Conservation (phyloP, 148 eudicot species). For the Rhododendron kiyosumense region DNA sequence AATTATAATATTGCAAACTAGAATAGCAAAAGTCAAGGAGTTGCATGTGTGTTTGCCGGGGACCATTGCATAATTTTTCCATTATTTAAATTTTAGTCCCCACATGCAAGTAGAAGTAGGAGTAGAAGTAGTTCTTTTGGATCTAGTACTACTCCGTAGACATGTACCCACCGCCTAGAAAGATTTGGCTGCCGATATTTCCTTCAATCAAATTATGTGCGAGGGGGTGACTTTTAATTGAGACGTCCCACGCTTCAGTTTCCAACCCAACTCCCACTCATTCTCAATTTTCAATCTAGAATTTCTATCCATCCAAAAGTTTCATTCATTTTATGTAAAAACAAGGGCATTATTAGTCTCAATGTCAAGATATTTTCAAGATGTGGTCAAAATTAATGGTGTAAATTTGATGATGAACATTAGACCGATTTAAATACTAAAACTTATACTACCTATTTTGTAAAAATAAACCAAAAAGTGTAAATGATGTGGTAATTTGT, state of each 20-base stretch:
- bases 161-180: background rate
- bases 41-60: background rate
- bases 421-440: too few species aligned
- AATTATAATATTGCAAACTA: background rate
- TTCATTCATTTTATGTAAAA: too few species aligned
- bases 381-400: too few species aligned
- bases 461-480: background rate
- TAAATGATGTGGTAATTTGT: too few species aligned
- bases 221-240: too few species aligned
- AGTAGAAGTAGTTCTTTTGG: background rate
- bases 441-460: background rate
- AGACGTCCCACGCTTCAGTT: too few species aligned
- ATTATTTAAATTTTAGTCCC: background rate
- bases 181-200: background rate
- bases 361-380: too few species aligned
- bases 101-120: background rate
- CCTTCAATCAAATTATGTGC: background rate
- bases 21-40: background rate
- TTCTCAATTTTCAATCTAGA: too few species aligned
- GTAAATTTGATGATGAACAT: too few species aligned
- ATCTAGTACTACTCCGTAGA: background rate
- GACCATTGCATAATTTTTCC: background rate
- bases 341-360: too few species aligned
- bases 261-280: too few species aligned
- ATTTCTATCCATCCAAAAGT: too few species aligned